These are phyloP conservation scores for Poteriospumella lacustris DNA, from an alignment of 108 stramenopile genomes.

Conservation along the genomic window DNA sequence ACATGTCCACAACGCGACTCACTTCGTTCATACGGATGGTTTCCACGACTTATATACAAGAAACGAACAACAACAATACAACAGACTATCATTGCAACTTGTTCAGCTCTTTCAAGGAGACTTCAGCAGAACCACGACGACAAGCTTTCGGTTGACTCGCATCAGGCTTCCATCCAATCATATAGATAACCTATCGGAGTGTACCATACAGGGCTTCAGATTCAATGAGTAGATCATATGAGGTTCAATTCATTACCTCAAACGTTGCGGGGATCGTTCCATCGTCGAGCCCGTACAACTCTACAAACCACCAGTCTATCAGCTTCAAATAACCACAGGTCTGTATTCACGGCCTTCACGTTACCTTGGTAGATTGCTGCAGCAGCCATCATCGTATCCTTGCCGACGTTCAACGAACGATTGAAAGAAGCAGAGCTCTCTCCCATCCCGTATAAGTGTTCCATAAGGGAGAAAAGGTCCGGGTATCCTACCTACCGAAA, in stretches of 20 bases:
- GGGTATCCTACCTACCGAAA: conserved; percentile 56
- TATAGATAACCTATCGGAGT: conserved; percentile 80
- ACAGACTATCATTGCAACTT: too few relatives aligned
- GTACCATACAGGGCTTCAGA: conserved; percentile 53
- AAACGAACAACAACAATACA: too few relatives aligned
- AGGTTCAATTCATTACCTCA: too few relatives aligned
- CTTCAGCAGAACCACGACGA: conserved; percentile 63
- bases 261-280: conserved; percentile 49
- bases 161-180: conserved; percentile 95
- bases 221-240: too few relatives aligned
- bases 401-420: conserved; percentile 25
- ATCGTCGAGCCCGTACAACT: conserved; percentile 63
- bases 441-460: conserved; percentile 92
- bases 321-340: not conserved
- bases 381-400: conserved; percentile 77
- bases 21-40: too few relatives aligned
- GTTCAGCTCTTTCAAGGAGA: not conserved
- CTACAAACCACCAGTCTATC: not conserved
- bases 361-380: conserved; percentile 73
- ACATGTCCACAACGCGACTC: too few relatives aligned
- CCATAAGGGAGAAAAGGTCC: conserved; percentile 77
- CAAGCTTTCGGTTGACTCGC: conserved; percentile 77
- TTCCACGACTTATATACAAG: too few relatives aligned
- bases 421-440: conserved; percentile 70
- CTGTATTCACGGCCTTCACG: not conserved